A percentile compares a stretch with the other conserved stretches of the same genome.
Evolutionary conservation across 169 alveolate genomes (phyloP).

Genomic region (Besnoitia besnoiti): DNA sequence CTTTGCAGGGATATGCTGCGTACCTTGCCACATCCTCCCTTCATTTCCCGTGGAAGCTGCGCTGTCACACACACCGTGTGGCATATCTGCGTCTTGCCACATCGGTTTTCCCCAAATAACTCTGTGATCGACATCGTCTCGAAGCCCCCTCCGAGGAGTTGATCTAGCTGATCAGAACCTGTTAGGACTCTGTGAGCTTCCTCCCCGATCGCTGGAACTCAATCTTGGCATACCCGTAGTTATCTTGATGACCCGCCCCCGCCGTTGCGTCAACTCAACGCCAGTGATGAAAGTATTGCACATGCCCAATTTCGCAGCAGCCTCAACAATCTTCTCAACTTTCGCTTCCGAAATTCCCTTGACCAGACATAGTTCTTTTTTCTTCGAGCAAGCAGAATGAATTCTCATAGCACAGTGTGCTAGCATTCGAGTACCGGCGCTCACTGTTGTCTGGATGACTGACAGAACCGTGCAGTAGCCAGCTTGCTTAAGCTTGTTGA

Average conservation of each 20-base stretch:
- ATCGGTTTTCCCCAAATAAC: conserved; percentile 97
- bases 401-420: neutral
- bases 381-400: conserved; percentile 11
- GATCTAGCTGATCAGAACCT: conserved; percentile 95
- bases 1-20: neutral
- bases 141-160: conserved; percentile 96
- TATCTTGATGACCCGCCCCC: conserved; percentile 65
- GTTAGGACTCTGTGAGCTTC: conserved; percentile 58
- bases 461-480: conserved; percentile 72
- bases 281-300: conserved; percentile 74
- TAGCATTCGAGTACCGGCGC: neutral
- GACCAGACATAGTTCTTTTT: conserved; percentile 75
- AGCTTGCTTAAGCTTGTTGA: conserved; percentile 70
- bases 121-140: conserved; percentile 96
- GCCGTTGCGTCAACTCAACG: conserved; percentile 57
- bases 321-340: conserved; percentile 95
- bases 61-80: conserved; percentile 94
- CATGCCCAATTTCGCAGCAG: conserved; percentile 85
- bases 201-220: neutral
- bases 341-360: conserved; percentile 98
- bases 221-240: conserved; percentile 58
- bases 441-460: conserved; percentile 71
- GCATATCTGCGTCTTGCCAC: conserved; percentile 98
- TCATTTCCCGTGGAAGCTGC: conserved; percentile 93
- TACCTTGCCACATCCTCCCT: conserved; percentile 94